Conservation (phyloP, 2,329 filamentous ascomycete species). For the Alternaria postmessia region DNA sequence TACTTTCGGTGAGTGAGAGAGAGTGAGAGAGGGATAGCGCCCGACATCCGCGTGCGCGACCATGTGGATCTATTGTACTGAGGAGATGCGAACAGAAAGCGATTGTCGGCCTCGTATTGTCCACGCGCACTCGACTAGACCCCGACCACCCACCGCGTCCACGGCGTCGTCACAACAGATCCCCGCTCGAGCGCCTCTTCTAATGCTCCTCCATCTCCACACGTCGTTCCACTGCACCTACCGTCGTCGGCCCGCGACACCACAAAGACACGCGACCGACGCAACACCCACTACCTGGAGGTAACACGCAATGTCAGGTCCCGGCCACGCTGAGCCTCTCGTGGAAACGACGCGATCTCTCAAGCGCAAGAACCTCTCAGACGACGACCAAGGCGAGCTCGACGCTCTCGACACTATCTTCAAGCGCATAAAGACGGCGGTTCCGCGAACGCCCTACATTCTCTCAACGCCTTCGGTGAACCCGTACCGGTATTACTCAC, state of each 20-base stretch:
- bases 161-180: not conserved
- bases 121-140: not conserved
- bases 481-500: conserved; percentile 54
- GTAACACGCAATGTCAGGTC: conserved; percentile 42
- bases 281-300: not conserved
- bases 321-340: conserved; percentile 33
- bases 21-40: conserved; percentile 27
- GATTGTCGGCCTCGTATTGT: conserved; percentile 4
- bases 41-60: conserved; percentile 10
- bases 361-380: conserved; percentile 39
- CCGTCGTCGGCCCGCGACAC: conserved; percentile 15
- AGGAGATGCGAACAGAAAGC: conserved; percentile 5
- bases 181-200: conserved; percentile 17
- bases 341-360: conserved; percentile 36
- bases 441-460: conserved; percentile 57
- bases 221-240: conserved; percentile 15
- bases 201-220: conserved; percentile 29
- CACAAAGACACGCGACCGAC: conserved; percentile 7
- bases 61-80: conserved; percentile 12
- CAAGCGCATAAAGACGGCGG: conserved; percentile 54
- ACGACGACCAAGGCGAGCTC: conserved; percentile 48
- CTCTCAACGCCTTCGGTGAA: conserved; percentile 58
- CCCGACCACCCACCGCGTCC: conserved; percentile 8
- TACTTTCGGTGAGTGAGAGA: conserved; percentile 7
- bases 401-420: conserved; percentile 52